These are phyloP conservation scores for Gardenia jasminoides DNA, from an alignment of 257 asterid species.

Conservation along the genomic window DNA sequence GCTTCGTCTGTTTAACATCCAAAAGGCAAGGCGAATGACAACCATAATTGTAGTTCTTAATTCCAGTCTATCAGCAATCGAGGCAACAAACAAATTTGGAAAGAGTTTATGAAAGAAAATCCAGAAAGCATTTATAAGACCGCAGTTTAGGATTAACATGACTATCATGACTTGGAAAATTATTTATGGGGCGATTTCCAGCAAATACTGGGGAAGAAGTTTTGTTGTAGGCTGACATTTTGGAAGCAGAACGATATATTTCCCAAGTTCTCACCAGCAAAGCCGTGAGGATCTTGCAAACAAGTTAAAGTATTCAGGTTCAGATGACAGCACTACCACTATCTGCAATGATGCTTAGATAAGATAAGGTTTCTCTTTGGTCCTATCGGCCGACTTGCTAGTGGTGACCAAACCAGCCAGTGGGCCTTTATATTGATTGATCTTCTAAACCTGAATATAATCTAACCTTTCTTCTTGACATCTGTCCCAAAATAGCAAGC, in stretches of 20 bases:
- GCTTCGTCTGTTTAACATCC: neutral
- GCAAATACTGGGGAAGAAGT: neutral
- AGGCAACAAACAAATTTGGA: neutral
- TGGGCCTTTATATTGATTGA: neutral
- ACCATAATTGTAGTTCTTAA: neutral
- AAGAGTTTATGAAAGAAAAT: neutral
- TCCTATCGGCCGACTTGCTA: neutral
- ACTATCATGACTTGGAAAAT: neutral
- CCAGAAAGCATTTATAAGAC: neutral
- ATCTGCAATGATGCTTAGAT: neutral
- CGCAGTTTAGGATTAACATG: neutral
- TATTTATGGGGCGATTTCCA: neutral
- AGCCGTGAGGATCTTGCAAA: neutral
- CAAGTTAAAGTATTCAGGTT: neutral
- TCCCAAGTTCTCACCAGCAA: neutral
- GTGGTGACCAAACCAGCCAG: neutral
- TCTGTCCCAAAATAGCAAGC: conserved; percentile 2
- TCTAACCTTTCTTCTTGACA: neutral
- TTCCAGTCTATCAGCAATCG: neutral
- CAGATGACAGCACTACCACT: neutral
- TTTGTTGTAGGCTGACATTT: neutral
- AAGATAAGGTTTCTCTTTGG: neutral
- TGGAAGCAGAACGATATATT: neutral
- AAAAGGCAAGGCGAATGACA: neutral
- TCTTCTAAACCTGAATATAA: neutral